phyloP scores from a whole-genome alignment of 2,329 filamentous ascomycete genomes.

The Sporothrix brunneoviolacea region DNA sequence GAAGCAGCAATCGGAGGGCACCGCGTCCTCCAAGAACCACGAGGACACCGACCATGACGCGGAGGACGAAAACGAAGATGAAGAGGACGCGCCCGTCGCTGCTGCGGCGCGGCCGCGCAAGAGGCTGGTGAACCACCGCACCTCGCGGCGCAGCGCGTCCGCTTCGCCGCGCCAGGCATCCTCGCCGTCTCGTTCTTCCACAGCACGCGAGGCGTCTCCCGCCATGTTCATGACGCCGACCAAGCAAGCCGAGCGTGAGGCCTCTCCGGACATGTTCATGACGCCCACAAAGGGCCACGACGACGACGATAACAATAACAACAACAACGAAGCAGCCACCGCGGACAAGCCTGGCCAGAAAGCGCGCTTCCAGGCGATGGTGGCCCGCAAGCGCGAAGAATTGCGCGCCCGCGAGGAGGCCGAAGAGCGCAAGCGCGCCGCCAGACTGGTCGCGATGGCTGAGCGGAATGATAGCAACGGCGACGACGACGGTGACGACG shows the following conservation, averaged over 20 bases:
- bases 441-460: conserved; percentile 29
- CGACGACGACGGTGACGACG: conserved; percentile 33
- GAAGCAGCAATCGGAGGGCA: conserved; percentile 14
- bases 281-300: conserved; percentile 37
- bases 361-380: conserved; percentile 62
- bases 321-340: conserved; percentile 41
- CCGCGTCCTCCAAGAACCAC: conserved; percentile 13
- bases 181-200: background rate
- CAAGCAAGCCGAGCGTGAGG: conserved; percentile 21
- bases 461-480: background rate
- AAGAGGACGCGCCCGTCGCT: conserved; percentile 33
- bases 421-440: conserved; percentile 42
- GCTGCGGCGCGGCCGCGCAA: conserved; percentile 25
- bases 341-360: conserved; percentile 40
- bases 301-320: conserved; percentile 21
- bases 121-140: conserved; percentile 21
- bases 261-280: conserved; percentile 51
- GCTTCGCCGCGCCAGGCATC: background rate
- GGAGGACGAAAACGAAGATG: conserved; percentile 26
- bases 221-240: conserved; percentile 17
- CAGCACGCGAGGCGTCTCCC: conserved; percentile 6
- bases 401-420: conserved; percentile 60
- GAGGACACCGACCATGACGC: conserved; percentile 16
- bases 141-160: conserved; percentile 18
- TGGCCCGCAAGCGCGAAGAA: conserved; percentile 67